Conservation (phyloP, 2,329 filamentous ascomycete genomes). For the Fusarium marasasianum region DNA sequence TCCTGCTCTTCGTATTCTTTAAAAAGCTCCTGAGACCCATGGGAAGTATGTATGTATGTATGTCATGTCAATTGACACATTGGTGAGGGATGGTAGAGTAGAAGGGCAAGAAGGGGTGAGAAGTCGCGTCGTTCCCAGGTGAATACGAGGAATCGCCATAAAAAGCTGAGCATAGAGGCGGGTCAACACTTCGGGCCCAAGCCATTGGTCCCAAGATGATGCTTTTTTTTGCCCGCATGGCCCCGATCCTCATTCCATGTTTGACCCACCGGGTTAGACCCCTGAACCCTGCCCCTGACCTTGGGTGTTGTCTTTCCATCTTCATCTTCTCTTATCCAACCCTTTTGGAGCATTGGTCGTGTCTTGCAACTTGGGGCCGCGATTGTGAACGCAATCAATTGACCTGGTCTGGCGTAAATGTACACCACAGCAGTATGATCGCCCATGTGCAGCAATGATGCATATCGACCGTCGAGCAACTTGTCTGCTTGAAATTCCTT, state of each 20-base stretch:
- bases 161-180: conserved; percentile 33
- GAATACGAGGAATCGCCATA: conserved; percentile 40
- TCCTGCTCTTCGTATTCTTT: conserved; percentile 31
- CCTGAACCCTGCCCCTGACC: conserved; percentile 37
- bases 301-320: conserved; percentile 1
- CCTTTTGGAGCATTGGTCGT: conserved; percentile 16
- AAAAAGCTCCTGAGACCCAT: conserved; percentile 9
- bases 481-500: neutral
- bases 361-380: neutral
- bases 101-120: neutral
- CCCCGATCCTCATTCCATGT: conserved; percentile 28
- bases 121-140: conserved; percentile 3
- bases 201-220: conserved; percentile 31
- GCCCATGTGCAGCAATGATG: neutral
- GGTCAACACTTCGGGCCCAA: conserved; percentile 31
- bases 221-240: conserved; percentile 16
- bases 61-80: neutral
- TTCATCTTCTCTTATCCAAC: conserved; percentile 26
- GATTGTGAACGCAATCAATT: conserved; percentile 1
- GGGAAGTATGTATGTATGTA: neutral
- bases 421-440: neutral
- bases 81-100: neutral
- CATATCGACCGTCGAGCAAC: neutral
- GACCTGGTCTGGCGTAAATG: neutral
- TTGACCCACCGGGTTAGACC: conserved; percentile 23